These are phyloP conservation scores for Mucuna pruriens DNA, from an alignment of 306 rosid genomes.

Conservation along the genomic window DNA sequence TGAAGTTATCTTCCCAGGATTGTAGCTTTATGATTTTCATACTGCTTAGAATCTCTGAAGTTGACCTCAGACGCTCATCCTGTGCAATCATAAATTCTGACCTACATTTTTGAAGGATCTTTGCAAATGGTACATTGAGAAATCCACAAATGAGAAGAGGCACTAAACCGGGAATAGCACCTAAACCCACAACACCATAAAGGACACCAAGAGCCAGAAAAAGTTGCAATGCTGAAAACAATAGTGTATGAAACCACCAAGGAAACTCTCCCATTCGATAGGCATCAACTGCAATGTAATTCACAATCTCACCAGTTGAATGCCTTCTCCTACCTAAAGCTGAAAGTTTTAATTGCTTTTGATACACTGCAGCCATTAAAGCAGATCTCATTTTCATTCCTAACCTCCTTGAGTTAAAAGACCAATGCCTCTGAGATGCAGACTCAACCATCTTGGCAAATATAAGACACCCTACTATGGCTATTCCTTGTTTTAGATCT, in stretches of 20 bases:
- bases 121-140: conserved; percentile 65
- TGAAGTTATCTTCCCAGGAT: conserved; percentile 79
- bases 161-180: conserved; percentile 68
- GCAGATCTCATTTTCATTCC: conserved; percentile 76
- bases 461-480: conserved; percentile 51
- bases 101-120: conserved; percentile 59
- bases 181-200: conserved; percentile 56
- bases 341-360: conserved; percentile 68
- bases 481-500: conserved; percentile 38
- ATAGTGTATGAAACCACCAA: conserved; percentile 68
- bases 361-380: conserved; percentile 66
- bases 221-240: conserved; percentile 49
- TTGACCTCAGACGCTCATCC: conserved; percentile 68
- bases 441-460: conserved; percentile 58
- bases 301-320: conserved; percentile 71
- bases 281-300: conserved; percentile 73
- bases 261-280: conserved; percentile 79
- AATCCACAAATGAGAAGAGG: conserved; percentile 61
- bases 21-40: conserved; percentile 77
- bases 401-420: conserved; percentile 57
- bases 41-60: conserved; percentile 70
- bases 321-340: conserved; percentile 57
- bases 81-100: conserved; percentile 63
- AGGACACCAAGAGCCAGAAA: conserved; percentile 53
- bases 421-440: conserved; percentile 64